Evolutionary conservation across 768 basidiomycete genomes (phyloP), one percentile per base, ranked within the genome.

Genomic region (Cystofilobasidium capitatum): DNA sequence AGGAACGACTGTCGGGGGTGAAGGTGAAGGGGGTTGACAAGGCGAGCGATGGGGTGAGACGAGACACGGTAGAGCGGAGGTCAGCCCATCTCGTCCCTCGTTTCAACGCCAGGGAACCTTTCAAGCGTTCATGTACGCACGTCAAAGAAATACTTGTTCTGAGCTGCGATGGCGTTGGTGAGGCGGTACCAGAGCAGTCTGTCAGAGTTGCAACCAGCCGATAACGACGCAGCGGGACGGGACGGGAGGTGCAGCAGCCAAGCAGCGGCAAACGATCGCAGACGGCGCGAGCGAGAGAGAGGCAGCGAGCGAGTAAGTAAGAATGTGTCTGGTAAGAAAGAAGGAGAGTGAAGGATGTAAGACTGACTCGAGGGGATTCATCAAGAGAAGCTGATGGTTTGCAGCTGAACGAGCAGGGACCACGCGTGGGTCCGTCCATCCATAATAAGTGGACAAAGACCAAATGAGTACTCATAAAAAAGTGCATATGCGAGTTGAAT

Each of bases 121-220:
- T 16, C 29, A 16, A 33, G 29, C 22, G 39, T 16, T 31, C 26
- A 49, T 40, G 26, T 3, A 31, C 61, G 26, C 61, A 49, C 61
- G 33, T 62, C 35, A n/a, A 51, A 10, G 45, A 54, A 57, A 39
- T 31, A 57, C 31, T 51, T 29, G 40, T 55, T 57, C 26, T 35
- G 63, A 29, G 22, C 51, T 26, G 51, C n/a, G 51, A 63, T 49
- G 33, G n/a, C 36, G 24, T 49, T n/a, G 35, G n/a, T 47, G 35
- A 63, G 45, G 6, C 62, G 47, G n/a, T 54, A 54, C 17, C 12
- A 29, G 62, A 63, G 44, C n/a, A 22, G 26, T 26, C 62, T 63
- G 36, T 10, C 5, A 6, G 45, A 17, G 33, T 16, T 6, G 40
- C 42, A 22, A 42, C 20, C n/a, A 29, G 59, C 17, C 12, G 40